These are phyloP conservation scores for Breynia disticha DNA, from an alignment of 441 rosid genomes.

Conservation along the genomic window DNA sequence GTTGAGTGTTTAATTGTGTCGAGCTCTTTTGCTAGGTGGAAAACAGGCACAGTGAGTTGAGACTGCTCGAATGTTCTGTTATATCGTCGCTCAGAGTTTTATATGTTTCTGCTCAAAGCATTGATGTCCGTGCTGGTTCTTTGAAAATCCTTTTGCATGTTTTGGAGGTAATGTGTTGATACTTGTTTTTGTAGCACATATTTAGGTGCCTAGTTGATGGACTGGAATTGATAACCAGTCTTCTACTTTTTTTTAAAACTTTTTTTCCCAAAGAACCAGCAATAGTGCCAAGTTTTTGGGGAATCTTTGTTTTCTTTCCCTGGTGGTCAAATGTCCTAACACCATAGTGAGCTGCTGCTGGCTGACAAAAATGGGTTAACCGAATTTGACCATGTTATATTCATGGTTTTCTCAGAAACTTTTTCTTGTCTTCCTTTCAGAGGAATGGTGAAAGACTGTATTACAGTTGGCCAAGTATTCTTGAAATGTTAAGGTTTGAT, in stretches of 20 bases:
- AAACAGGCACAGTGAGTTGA: conserved; percentile 37
- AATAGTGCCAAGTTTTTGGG: no score
- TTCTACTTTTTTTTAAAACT: no score
- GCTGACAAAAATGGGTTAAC: background rate
- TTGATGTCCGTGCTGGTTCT: conserved; percentile 79
- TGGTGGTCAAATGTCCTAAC: no score
- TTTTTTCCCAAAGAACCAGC: no score
- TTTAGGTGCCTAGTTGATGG: no score
- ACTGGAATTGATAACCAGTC: no score
- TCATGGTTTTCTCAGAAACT: conserved; percentile 9
- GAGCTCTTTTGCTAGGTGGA: conserved; percentile 39
- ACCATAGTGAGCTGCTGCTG: background rate
- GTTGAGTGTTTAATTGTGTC: conserved; percentile 12
- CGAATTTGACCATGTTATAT: conserved; percentile 4
- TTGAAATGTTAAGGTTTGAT: conserved; percentile 82
- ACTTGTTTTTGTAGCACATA: conserved; percentile 14
- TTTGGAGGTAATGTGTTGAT: conserved; percentile 61
- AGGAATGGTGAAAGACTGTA: conserved; percentile 84
- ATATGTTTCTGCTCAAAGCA: conserved; percentile 70
- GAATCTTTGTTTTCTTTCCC: no score
- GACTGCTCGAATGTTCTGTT: conserved; percentile 79
- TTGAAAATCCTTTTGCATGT: conserved; percentile 97
- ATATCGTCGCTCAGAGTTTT: conserved; percentile 79
- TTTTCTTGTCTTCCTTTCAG: conserved; percentile 30
- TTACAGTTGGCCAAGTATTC: conserved; percentile 88